Conservation (phyloP, 306 rosid species). For the Rosa chinensis region DNA sequence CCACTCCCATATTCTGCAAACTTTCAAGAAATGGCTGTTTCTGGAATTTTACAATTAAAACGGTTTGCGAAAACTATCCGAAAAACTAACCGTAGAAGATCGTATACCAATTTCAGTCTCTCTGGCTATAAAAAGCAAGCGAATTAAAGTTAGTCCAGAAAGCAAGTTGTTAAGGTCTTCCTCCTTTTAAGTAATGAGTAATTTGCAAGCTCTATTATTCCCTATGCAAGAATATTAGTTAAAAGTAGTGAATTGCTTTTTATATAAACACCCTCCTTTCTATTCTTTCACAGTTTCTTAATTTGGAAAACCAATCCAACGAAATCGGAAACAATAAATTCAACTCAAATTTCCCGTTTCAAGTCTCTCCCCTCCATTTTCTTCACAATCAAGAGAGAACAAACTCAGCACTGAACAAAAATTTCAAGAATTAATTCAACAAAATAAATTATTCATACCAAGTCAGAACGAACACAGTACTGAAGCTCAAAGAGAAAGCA, state of each 20-base stretch:
- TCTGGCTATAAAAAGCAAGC: neutral
- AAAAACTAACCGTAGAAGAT: neutral
- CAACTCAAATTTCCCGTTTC: neutral
- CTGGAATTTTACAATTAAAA: neutral
- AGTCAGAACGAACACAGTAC: neutral
- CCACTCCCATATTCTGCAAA: neutral
- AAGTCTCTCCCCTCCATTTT: neutral
- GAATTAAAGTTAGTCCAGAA: neutral
- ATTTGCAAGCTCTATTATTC: neutral
- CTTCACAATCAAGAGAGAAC: neutral
- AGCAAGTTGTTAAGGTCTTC: neutral
- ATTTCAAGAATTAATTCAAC: conserved; percentile 6
- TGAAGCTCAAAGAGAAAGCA: neutral
- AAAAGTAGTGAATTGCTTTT: neutral
- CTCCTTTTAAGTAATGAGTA: neutral
- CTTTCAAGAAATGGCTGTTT: neutral
- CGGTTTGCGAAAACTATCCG: neutral
- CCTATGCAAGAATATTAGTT: neutral
- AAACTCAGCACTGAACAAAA: conserved; percentile 10
- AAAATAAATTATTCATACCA: neutral
- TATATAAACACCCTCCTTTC: neutral
- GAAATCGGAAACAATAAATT: neutral
- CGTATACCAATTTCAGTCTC: neutral
- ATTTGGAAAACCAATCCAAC: neutral
- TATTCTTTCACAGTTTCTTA: neutral